Percentiles rank a stretch among this genome's conserved stretches.
These are phyloP conservation scores for Phyllosticta paracitricarpa DNA, from an alignment of 2,329 filamentous ascomycete species.

Conservation along the genomic window DNA sequence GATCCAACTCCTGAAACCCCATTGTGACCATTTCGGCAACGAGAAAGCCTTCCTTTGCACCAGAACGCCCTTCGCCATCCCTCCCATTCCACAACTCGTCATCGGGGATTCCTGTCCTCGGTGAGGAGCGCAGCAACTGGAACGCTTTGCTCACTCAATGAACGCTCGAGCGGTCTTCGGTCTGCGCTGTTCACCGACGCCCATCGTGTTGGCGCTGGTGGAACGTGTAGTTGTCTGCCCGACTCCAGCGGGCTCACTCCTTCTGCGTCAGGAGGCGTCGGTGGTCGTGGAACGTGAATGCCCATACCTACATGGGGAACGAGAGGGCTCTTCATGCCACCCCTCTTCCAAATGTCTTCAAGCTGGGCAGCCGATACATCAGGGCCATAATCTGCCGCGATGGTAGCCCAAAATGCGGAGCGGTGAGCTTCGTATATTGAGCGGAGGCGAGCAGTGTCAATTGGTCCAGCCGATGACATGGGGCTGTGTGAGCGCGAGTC, in stretches of 20 bases:
- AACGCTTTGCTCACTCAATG: slow-evolving; percentile 4
- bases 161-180: neutral
- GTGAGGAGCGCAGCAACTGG: slow-evolving; percentile 5
- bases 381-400: slow-evolving; percentile 62
- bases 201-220: slow-evolving; percentile 1
- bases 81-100: neutral
- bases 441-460: slow-evolving; percentile 59
- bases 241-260: neutral
- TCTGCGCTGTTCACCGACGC: neutral
- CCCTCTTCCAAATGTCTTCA: slow-evolving; percentile 55
- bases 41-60: neutral
- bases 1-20: neutral
- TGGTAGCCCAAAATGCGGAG: slow-evolving; percentile 60
- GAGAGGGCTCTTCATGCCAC: slow-evolving; percentile 5
- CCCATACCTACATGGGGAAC: slow-evolving; percentile 3
- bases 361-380: slow-evolving; percentile 52
- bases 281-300: slow-evolving; percentile 4
- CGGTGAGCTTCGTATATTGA: slow-evolving; percentile 62
- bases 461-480: slow-evolving; percentile 34
- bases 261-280: slow-evolving; percentile 1
- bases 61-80: neutral
- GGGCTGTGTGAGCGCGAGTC: slow-evolving; percentile 11
- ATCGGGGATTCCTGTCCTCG: slow-evolving; percentile 8
- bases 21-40: neutral
- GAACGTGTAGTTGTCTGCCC: neutral